A percentile compares a stretch with the other conserved stretches of the same genome.
Conservation (phyloP, 1,139 yeast genomes). For the Hemisphaericaspora subhashii region DNA sequence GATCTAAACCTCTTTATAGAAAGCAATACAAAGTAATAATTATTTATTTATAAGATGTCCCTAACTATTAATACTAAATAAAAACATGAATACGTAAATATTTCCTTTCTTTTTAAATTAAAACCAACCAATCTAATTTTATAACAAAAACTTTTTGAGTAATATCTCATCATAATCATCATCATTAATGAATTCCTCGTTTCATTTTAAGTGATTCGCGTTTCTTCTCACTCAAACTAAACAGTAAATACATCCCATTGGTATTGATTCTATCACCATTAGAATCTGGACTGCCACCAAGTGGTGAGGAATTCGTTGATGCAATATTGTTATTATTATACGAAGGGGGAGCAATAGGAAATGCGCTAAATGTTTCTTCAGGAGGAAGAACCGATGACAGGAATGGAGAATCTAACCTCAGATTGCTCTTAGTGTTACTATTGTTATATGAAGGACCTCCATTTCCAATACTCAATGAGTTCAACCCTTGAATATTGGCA, state of each 20-base stretch:
- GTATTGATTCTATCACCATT: constrained; percentile 6
- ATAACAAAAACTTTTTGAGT: too few relatives aligned
- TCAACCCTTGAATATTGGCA: constrained; percentile 30
- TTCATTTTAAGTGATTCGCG: constrained; percentile 49
- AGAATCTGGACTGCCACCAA: constrained; percentile 7
- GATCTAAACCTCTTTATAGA: too few relatives aligned
- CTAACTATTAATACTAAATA: too few relatives aligned
- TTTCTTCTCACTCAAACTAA: constrained; percentile 46
- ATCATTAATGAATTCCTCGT: constrained; percentile 42
- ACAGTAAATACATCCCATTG: constrained; percentile 9
- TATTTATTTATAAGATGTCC: too few relatives aligned
- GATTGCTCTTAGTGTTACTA: constrained; percentile 12
- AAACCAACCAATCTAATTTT: too few relatives aligned
- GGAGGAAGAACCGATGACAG: constrained; percentile 43
- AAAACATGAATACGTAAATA: too few relatives aligned
- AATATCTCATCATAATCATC: not conserved
- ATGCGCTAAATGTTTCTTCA: constrained; percentile 33
- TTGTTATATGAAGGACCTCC: constrained; percentile 14
- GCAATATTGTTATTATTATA: not conserved
- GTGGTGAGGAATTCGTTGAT: constrained; percentile 3
- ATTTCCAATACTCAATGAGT: constrained; percentile 19
- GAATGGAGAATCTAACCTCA: constrained; percentile 45
- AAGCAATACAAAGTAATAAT: too few relatives aligned
- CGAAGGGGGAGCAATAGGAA: constrained; percentile 7
- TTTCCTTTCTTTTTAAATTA: too few relatives aligned